Evolutionary conservation across 2,329 filamentous ascomycete genomes (phyloP), one percentile per base, ranked within the genome.

Genomic region (Cytospora leucostoma): DNA sequence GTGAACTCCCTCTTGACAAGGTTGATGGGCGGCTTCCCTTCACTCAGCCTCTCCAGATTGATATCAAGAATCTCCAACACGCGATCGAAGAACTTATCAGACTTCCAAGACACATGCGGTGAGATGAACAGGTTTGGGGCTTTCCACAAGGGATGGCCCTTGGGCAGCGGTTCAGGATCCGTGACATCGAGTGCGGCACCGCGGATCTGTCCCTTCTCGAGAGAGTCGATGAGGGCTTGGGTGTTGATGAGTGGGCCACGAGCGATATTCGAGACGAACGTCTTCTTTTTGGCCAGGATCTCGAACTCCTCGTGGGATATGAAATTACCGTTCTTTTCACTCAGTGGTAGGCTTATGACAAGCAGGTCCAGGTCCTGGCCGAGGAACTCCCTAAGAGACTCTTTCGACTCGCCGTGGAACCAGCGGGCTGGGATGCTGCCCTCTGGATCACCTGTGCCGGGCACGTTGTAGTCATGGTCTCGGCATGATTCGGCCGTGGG

Each of bases 181-280:
- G 88, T 87, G 1, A 91, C 88, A 72, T 90, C 88, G 54, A 91
- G 74, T 2, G 87, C 87, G 0, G 88, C 88, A 32, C 88, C 88
- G 19, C 76, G 65, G 62, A 73, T 71, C 70, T 64, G 70, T 55
- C 70, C 72, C 35, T 68, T 67, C 59, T 77, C 71, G 21, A 91
- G 74, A 0, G 86, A 84, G 1, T 74, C 75, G 38, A 89, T 78
- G 56, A 91, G 71, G 8, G 82, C 86, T 8, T 79, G 70, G 0
- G 72, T 73, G 35, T 74, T 67, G 56, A 77, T 67, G 11, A 74
- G 69, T 3, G 71, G 66, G n/a, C 74, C 88, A 7, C 88, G 80
- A 0, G 85, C 82, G 65, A 91, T 88, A 68, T 91, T 91, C 60
- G 83, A 81, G 2, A 91, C 69, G 68, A 84, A 88, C 0, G 84